A percentile compares a stretch with the other conserved stretches of the same genome.
These are phyloP conservation scores for Neonectria ditissima DNA, from an alignment of 2,329 filamentous ascomycete species.

Conservation along the genomic window DNA sequence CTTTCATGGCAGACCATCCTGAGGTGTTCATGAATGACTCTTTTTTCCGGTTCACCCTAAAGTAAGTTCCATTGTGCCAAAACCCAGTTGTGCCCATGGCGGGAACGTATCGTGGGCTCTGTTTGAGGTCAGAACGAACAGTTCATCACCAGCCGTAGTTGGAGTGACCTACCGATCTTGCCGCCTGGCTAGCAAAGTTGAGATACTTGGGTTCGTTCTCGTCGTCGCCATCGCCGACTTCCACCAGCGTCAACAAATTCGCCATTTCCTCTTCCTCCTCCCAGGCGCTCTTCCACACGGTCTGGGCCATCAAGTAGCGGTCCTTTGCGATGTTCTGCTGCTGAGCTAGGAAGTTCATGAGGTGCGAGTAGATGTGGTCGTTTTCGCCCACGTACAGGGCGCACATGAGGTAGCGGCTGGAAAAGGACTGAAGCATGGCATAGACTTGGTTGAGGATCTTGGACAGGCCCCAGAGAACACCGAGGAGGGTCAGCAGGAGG, in stretches of 20 bases:
- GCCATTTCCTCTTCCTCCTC: slow-evolving; percentile 63
- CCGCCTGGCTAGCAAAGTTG: slow-evolving; percentile 70
- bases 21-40: slow-evolving; percentile 53
- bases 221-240: slow-evolving; percentile 46
- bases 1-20: slow-evolving; percentile 57
- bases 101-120: slow-evolving; percentile 65
- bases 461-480: slow-evolving; percentile 60
- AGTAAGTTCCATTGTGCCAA: slow-evolving; percentile 66
- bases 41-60: slow-evolving; percentile 59
- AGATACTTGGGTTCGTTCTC: slow-evolving; percentile 57
- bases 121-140: neutral
- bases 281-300: slow-evolving; percentile 66
- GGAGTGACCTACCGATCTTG: slow-evolving; percentile 56
- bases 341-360: slow-evolving; percentile 69
- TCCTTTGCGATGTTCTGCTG: slow-evolving; percentile 65
- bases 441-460: slow-evolving; percentile 53
- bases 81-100: slow-evolving; percentile 66
- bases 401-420: slow-evolving; percentile 62
- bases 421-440: slow-evolving; percentile 48
- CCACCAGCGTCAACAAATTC: slow-evolving; percentile 50
- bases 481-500: slow-evolving; percentile 57
- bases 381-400: slow-evolving; percentile 65
- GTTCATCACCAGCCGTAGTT: neutral
- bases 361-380: slow-evolving; percentile 68
- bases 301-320: slow-evolving; percentile 67